Evolutionary conservation across 805 yeast species (phyloP), one percentile per base, ranked within the genome.

Genomic region (Yarrowia divulgata): DNA sequence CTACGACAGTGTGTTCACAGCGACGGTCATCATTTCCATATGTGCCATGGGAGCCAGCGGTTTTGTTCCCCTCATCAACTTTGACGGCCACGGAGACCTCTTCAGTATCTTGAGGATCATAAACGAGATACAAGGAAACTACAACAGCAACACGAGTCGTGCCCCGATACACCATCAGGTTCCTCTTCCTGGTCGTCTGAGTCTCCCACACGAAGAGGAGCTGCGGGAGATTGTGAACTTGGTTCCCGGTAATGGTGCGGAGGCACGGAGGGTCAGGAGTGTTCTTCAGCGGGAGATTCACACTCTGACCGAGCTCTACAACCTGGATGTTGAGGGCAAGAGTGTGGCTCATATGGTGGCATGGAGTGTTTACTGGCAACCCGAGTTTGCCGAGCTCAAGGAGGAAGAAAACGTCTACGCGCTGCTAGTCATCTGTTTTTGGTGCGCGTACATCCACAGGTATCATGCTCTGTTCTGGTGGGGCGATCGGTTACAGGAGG

Each of bases 391-490:
- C 29, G 32, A 52, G 42, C 42, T 52, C 43, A 52, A 52, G 35
- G 9, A 52, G 5, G 43, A 35, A 10, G 32, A 10, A 10, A 52
- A 52, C 32, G 43, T 43, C 3, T 52, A 52, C 43, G 58, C 58
- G 3, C 32, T 52, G 9, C 43, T 52, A 5, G 13, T 52, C 58
- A 52, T 52, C 43, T 52, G 58, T 18, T 52, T 35, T n/a, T 52
- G 40, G 42, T 52, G 58, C 16, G 58, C 42, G n/a, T 52, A 52
- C n/a, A 32, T 13, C 5, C 58, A 52, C 32, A 9, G 18, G 3
- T 52, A 52, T 9, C 58, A 52, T 18, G 29, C 58, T 12, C 32
- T 52, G 1, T 52, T 52, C 7, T 52, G 58, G 58, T 52, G 58
- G 58, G 58, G 58, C 9, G 42, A 37, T 13, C 8, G 58, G 13